Evolutionary conservation across 2,329 filamentous ascomycete genomes (phyloP).

Genomic region (Penicillium concentricum): DNA sequence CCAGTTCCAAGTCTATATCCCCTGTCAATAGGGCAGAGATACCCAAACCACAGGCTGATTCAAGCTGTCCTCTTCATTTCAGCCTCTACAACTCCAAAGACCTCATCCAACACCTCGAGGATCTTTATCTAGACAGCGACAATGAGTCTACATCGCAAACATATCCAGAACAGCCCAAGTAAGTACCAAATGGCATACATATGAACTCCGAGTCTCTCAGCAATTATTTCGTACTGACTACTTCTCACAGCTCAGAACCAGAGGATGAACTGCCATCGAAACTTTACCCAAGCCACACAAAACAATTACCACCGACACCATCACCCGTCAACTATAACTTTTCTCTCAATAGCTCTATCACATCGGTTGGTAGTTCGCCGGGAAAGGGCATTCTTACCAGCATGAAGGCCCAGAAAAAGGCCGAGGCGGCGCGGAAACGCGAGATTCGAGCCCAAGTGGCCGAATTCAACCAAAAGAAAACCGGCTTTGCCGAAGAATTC

Average conservation of each 20-base stretch:
- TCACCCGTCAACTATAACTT: no score
- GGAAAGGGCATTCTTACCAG: constrained; percentile 30
- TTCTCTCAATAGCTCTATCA: neutral
- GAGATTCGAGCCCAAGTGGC: constrained; percentile 22
- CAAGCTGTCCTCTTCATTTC: neutral
- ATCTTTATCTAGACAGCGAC: constrained; percentile 21
- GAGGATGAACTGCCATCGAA: neutral
- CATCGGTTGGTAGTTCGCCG: neutral
- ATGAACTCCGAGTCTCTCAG: neutral
- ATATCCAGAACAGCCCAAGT: constrained; percentile 20
- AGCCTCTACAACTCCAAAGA: neutral
- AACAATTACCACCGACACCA: neutral
- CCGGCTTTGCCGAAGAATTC: constrained; percentile 54
- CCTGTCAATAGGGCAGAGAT: neutral
- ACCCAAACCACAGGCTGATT: neutral
- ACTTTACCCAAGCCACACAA: neutral
- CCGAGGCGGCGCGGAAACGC: constrained; percentile 38
- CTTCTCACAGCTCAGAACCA: neutral
- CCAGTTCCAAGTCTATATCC: neutral
- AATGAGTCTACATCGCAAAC: constrained; percentile 21
- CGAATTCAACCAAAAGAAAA: constrained; percentile 56
- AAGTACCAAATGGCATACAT: constrained; percentile 3
- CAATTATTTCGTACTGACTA: neutral
- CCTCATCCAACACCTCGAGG: constrained; percentile 23
- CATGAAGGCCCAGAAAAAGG: constrained; percentile 42